phyloP scores from a whole-genome alignment of 441 rosid species.

The Lepidium campestre region DNA sequence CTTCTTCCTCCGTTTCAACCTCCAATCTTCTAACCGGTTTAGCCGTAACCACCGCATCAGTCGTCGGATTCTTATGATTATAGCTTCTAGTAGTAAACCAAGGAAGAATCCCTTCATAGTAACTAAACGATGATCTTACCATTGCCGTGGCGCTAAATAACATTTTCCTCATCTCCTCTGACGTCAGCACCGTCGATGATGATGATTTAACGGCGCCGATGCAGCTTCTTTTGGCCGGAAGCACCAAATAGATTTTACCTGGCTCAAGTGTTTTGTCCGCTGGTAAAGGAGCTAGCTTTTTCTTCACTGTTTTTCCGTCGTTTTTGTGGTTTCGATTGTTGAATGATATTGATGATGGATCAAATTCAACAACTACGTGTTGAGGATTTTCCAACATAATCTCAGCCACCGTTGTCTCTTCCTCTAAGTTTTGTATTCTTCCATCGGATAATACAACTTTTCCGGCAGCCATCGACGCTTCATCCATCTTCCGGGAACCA shows the following conservation, averaged over 20 bases:
- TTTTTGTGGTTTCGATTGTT: not conserved
- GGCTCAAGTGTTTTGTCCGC: constrained; percentile 67
- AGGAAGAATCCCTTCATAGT: constrained; percentile 47
- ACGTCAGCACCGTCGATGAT: constrained; percentile 42
- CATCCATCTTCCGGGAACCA: constrained; percentile 19
- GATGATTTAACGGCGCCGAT: constrained; percentile 25
- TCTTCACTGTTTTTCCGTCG: constrained; percentile 24
- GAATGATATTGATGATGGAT: constrained; percentile 25
- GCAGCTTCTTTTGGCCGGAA: constrained; percentile 52
- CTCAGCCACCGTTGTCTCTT: constrained; percentile 63
- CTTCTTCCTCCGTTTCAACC: constrained; percentile 36
- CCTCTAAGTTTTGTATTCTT: constrained; percentile 43
- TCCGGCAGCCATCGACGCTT: constrained; percentile 26
- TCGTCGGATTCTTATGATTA: constrained; percentile 21
- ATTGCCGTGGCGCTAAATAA: constrained; percentile 44
- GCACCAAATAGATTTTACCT: constrained; percentile 56
- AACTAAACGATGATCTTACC: constrained; percentile 38
- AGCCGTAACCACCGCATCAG: constrained; percentile 13
- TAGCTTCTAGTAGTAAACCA: constrained; percentile 32
- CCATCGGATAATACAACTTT: constrained; percentile 71
- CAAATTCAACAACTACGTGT: constrained; percentile 71
- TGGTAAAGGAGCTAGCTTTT: constrained; percentile 56
- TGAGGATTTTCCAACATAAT: constrained; percentile 80
- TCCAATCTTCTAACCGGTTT: constrained; percentile 15
- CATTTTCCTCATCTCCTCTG: constrained; percentile 49